Conservation (phyloP, 371 early-diverging fungal genomes). For the Syncephalastrum contaminatum region DNA sequence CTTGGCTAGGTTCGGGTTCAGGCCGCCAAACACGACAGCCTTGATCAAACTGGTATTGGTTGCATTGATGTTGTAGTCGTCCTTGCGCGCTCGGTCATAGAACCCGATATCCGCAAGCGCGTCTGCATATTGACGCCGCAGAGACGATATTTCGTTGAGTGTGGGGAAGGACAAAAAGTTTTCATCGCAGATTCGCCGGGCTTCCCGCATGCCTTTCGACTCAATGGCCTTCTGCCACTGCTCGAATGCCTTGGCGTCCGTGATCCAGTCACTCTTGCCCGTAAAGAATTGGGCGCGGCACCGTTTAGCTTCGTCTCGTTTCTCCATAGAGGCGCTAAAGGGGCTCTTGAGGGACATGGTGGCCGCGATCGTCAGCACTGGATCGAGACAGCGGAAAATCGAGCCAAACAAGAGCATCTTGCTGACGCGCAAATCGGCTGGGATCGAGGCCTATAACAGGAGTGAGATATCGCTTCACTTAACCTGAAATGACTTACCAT, state of each 20-base stretch:
- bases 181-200: slow-evolving; percentile 39
- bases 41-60: slow-evolving; percentile 57
- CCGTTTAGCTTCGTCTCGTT: slow-evolving; percentile 59
- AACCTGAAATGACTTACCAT: slow-evolving; percentile 40
- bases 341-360: slow-evolving; percentile 73
- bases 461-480: slow-evolving; percentile 1
- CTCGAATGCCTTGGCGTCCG: slow-evolving; percentile 67
- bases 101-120: slow-evolving; percentile 64
- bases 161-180: slow-evolving; percentile 65
- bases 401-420: slow-evolving; percentile 85
- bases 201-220: slow-evolving; percentile 32
- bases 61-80: slow-evolving; percentile 45
- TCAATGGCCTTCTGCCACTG: slow-evolving; percentile 51
- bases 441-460: slow-evolving; percentile 62
- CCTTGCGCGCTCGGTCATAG: slow-evolving; percentile 22
- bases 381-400: slow-evolving; percentile 80
- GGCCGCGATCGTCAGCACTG: slow-evolving; percentile 80
- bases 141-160: slow-evolving; percentile 43
- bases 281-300: slow-evolving; percentile 56
- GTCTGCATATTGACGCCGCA: slow-evolving; percentile 59
- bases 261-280: slow-evolving; percentile 69
- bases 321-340: slow-evolving; percentile 66
- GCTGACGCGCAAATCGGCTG: slow-evolving; percentile 87
- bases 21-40: slow-evolving; percentile 59
- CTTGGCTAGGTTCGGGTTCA: slow-evolving; percentile 71